Conservation (phyloP, 2,329 filamentous ascomycete genomes). For the Ophiocordyceps camponoti-leonardi region DNA sequence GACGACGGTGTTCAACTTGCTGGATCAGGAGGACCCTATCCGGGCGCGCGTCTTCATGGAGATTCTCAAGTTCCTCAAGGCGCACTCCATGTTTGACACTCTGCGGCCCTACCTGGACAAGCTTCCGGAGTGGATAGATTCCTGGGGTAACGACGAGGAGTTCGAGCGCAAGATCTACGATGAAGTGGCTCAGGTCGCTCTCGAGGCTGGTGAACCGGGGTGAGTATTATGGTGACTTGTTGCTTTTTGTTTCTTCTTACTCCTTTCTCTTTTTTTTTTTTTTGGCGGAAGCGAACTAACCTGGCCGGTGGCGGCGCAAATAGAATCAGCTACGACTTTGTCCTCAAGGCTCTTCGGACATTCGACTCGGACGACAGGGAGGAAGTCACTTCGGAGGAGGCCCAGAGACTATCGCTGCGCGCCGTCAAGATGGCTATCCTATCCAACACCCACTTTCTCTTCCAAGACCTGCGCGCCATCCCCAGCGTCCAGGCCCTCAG, state of each 20-base stretch:
- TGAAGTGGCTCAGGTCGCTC: slow-evolving; percentile 64
- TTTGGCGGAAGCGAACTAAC: neutral
- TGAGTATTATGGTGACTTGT: too few relatives aligned
- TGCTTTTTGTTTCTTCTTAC: too few relatives aligned
- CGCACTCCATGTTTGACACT: slow-evolving; percentile 61
- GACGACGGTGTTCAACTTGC: slow-evolving; percentile 91
- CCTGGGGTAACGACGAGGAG: slow-evolving; percentile 71
- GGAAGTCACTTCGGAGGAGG: slow-evolving; percentile 40
- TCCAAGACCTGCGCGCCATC: slow-evolving; percentile 68
- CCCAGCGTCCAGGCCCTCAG: slow-evolving; percentile 72
- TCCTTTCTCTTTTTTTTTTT: too few relatives aligned
- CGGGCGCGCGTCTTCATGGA: slow-evolving; percentile 84
- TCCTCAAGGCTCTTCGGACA: slow-evolving; percentile 43
- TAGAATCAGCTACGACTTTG: slow-evolving; percentile 49
- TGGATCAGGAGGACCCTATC: slow-evolving; percentile 57
- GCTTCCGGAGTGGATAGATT: slow-evolving; percentile 63
- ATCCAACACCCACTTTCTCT: slow-evolving; percentile 44
- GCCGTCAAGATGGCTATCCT: slow-evolving; percentile 36
- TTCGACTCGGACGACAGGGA: slow-evolving; percentile 38
- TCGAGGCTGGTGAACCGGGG: slow-evolving; percentile 60
- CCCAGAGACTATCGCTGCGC: slow-evolving; percentile 40
- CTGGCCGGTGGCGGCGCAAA: neutral
- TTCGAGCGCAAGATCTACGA: slow-evolving; percentile 74
- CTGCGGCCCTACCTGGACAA: slow-evolving; percentile 70
- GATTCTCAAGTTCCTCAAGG: slow-evolving; percentile 68